These are phyloP conservation scores for Quercus berberidifolia DNA, from an alignment of 306 rosid species.

Conservation along the genomic window DNA sequence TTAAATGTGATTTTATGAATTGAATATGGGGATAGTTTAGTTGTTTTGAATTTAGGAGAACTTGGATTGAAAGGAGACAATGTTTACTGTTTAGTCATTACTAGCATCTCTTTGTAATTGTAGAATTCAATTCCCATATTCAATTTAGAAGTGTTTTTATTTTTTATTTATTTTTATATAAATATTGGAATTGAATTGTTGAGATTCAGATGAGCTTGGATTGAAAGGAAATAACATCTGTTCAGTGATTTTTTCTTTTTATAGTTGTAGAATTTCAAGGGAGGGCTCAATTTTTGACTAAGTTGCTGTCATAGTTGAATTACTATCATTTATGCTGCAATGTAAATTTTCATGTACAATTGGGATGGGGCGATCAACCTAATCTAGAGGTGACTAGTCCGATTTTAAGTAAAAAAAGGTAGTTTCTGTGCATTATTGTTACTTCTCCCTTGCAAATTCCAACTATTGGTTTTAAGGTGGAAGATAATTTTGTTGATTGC, in stretches of 20 bases:
- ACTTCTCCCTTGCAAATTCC: background rate
- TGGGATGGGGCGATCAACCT: background rate
- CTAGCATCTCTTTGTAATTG: background rate
- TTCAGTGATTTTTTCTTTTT: background rate
- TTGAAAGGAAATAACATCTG: background rate
- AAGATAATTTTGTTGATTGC: background rate
- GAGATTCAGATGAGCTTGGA: background rate
- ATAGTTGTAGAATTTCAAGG: background rate
- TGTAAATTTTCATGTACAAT: background rate
- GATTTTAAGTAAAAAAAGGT: background rate
- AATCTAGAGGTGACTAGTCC: background rate
- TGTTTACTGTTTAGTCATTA: background rate
- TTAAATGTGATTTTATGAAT: background rate
- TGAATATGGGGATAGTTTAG: background rate
- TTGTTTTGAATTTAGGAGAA: background rate
- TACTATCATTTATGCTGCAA: background rate
- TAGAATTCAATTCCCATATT: background rate
- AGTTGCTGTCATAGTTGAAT: background rate
- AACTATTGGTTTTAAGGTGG: background rate
- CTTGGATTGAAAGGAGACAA: background rate
- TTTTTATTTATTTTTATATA: background rate
- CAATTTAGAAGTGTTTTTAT: background rate
- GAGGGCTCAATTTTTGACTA: background rate
- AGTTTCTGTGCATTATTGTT: background rate
- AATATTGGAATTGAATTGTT: background rate